Conservation (phyloP, 192 early-diverging fungal species). For the Backusella parvicylindrica region DNA sequence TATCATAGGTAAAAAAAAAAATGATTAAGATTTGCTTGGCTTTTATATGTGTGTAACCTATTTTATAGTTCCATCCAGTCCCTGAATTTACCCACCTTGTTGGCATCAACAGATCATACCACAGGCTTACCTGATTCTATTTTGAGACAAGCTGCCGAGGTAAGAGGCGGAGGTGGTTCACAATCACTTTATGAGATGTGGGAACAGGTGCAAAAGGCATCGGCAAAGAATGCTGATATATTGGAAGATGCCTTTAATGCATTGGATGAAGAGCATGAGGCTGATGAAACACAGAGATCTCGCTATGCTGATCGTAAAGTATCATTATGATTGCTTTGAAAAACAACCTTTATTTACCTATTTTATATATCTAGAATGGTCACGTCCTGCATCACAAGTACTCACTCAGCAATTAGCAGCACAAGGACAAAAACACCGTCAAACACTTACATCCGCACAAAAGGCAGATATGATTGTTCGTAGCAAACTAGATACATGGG, state of each 20-base stretch:
- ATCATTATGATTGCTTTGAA: too few relatives aligned
- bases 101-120: slow-evolving; percentile 63
- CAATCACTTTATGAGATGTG: slow-evolving; percentile 57
- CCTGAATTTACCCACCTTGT: slow-evolving; percentile 20
- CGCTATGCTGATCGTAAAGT: slow-evolving; percentile 43
- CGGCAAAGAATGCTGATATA: slow-evolving; percentile 47
- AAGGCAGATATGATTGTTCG: slow-evolving; percentile 55
- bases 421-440: slow-evolving; percentile 50
- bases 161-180: slow-evolving; percentile 70
- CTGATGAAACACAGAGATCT: slow-evolving; percentile 60
- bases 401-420: slow-evolving; percentile 54
- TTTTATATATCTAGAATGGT: slow-evolving; percentile 44
- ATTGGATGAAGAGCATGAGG: slow-evolving; percentile 66
- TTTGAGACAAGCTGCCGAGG: slow-evolving; percentile 69
- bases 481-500: slow-evolving; percentile 57
- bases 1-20: slow-evolving; percentile 52
- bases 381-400: slow-evolving; percentile 45
- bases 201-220: slow-evolving; percentile 56
- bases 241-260: slow-evolving; percentile 66
- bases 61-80: slow-evolving; percentile 31
- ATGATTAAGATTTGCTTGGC: not conserved
- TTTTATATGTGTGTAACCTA: not conserved
- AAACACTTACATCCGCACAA: slow-evolving; percentile 54
- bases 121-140: slow-evolving; percentile 71
- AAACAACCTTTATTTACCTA: not conserved